These are phyloP conservation scores for Colletotrichum trifolii DNA, from an alignment of 2,329 filamentous ascomycete genomes.

Conservation along the genomic window DNA sequence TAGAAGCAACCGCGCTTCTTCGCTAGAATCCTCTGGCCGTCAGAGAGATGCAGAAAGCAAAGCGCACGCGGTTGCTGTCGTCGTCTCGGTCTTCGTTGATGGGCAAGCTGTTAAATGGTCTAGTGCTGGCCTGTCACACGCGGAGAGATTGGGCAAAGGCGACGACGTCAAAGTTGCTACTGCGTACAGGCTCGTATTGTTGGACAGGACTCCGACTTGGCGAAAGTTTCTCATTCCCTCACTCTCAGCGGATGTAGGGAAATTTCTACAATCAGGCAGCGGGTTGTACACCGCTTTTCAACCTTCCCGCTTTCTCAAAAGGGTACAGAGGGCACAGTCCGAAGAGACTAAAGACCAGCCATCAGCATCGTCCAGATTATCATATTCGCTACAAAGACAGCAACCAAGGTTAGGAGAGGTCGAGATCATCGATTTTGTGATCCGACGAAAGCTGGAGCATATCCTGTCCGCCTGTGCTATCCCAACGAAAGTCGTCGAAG, in stretches of 20 bases:
- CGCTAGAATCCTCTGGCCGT: not conserved
- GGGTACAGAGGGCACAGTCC: not conserved
- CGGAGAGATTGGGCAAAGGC: no score
- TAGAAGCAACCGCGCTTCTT: no score
- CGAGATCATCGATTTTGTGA: not conserved
- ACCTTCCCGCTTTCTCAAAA: not conserved
- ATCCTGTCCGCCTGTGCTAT: not conserved
- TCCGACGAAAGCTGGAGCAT: not conserved
- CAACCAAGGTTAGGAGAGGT: fast-evolving
- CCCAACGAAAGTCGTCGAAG: fast-evolving
- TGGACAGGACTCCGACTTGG: not conserved
- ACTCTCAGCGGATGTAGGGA: not conserved
- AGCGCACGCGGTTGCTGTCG: not conserved
- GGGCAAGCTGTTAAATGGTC: not conserved
- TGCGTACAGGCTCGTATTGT: not conserved
- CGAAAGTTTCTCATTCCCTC: not conserved
- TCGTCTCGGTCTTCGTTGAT: not conserved
- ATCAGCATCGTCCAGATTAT: not conserved
- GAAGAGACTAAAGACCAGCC: no score
- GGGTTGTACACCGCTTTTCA: not conserved
- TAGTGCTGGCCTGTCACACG: not conserved
- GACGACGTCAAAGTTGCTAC: not conserved
- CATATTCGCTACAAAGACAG: not conserved
- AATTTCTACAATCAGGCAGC: not conserved
- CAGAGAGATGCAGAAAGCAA: fast-evolving